Evolutionary conservation across 2,329 filamentous ascomycete genomes (phyloP).

Genomic region (Pseudocercospora ulei): DNA sequence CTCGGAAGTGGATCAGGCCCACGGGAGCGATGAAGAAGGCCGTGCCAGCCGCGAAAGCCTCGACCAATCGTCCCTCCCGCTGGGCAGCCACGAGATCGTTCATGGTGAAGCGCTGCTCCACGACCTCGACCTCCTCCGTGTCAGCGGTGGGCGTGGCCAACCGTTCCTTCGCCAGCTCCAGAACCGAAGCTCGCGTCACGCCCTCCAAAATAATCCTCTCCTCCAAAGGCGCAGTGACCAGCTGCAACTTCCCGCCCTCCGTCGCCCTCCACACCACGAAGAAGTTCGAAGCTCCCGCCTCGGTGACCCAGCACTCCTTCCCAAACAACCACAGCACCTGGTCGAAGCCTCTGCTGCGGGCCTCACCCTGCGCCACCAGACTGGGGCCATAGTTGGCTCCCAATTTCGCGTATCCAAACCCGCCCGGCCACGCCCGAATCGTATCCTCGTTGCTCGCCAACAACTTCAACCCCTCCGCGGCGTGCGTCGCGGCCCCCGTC

Average conservation of each 20-base stretch:
- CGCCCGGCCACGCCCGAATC: slow-evolving; percentile 85
- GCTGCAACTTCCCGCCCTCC: slow-evolving; percentile 48
- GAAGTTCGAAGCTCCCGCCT: slow-evolving; percentile 87
- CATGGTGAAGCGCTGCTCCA: slow-evolving; percentile 77
- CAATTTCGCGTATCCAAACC: slow-evolving; percentile 84
- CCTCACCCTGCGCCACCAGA: slow-evolving; percentile 67
- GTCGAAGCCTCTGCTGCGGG: slow-evolving; percentile 62
- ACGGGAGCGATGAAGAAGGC: slow-evolving; percentile 50
- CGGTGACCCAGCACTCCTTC: slow-evolving; percentile 65
- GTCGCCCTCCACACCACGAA: slow-evolving; percentile 68
- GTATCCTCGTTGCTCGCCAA: slow-evolving; percentile 71
- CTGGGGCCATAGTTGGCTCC: slow-evolving; percentile 88
- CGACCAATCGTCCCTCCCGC: slow-evolving; percentile 65
- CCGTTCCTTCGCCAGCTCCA: slow-evolving; percentile 60
- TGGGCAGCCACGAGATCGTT: slow-evolving; percentile 62
- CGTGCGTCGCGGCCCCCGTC: slow-evolving; percentile 19
- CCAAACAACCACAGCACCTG: slow-evolving; percentile 95
- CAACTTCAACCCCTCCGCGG: slow-evolving; percentile 49
- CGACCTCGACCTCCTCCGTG: slow-evolving; percentile 51
- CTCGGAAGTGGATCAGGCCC: slow-evolving; percentile 40
- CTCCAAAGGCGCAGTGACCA: slow-evolving; percentile 74
- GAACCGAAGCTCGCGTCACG: slow-evolving; percentile 70
- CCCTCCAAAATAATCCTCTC: slow-evolving; percentile 75
- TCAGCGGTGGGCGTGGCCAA: slow-evolving; percentile 36
- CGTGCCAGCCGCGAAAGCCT: slow-evolving; percentile 79